Percentiles rank a stretch among this genome's conserved stretches.
Conservation (phyloP, 2,329 filamentous ascomycete species). For the Cytospora piceae region DNA sequence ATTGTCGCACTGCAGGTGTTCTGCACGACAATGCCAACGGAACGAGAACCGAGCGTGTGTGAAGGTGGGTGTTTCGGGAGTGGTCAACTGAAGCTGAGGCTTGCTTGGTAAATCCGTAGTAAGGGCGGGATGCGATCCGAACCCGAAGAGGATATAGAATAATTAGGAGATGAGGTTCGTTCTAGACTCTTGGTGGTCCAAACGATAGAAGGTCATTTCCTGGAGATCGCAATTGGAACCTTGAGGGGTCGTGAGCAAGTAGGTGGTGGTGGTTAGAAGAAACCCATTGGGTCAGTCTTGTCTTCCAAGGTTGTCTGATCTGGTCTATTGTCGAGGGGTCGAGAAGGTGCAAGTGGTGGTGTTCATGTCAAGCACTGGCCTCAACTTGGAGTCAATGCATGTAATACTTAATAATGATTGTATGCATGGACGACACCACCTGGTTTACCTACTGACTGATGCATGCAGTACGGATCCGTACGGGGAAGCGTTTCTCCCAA, state of each 20-base stretch:
- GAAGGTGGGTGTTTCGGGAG: constrained; percentile 15
- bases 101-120: constrained; percentile 8
- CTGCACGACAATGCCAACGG: constrained; percentile 17
- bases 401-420: constrained; percentile 19
- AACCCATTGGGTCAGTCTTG: constrained; percentile 4
- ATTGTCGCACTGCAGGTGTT: constrained; percentile 24
- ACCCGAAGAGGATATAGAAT: constrained; percentile 1
- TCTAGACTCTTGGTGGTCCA: constrained; percentile 7
- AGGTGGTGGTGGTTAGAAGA: constrained; percentile 3
- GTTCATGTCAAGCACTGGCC: constrained; percentile 18
- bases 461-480: neutral
- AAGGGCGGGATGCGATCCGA: constrained; percentile 18
- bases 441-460: constrained; percentile 32
- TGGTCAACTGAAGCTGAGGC: neutral
- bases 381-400: constrained; percentile 18
- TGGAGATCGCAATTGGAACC: constrained; percentile 6
- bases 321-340: neutral
- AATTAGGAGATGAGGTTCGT: constrained; percentile 7
- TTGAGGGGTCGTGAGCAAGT: constrained; percentile 2
- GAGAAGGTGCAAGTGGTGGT: constrained; percentile 7
- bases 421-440: constrained; percentile 43
- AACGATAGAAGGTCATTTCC: constrained; percentile 8
- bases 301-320: too few relatives aligned
- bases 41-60: neutral
- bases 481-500: constrained; percentile 2